Conservation (phyloP, 495 filamentous ascomycete species). For the Talaromyces nanjingensis region DNA sequence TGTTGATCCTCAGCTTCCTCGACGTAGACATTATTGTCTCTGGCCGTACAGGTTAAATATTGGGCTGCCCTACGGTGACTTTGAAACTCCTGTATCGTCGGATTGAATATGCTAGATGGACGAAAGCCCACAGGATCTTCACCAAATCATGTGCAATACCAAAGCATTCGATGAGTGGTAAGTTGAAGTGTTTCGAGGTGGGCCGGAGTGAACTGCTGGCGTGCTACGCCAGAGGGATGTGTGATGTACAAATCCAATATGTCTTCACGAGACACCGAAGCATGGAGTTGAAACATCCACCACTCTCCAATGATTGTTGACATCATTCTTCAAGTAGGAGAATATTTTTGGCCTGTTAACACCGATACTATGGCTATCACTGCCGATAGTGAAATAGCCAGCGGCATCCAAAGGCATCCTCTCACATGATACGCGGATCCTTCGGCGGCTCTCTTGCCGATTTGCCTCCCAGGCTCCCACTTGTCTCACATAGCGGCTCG, state of each 20-base stretch:
- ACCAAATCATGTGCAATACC: background rate
- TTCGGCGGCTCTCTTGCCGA: background rate
- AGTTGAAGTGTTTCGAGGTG: background rate
- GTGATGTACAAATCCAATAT: background rate
- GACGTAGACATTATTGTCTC: no score
- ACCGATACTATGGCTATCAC: background rate
- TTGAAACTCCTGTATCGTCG: no score
- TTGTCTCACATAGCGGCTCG: background rate
- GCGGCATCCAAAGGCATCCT: background rate
- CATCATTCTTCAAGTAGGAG: background rate
- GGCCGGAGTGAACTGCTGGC: background rate
- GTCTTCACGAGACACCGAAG: background rate
- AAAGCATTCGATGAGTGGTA: background rate
- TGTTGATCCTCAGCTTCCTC: no score
- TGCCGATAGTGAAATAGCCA: background rate
- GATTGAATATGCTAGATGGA: no score
- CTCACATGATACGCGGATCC: background rate
- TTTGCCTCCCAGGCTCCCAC: slow-evolving; percentile 1
- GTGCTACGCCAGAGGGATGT: background rate
- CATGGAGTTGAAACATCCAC: background rate
- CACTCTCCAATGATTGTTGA: background rate
- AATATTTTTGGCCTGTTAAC: background rate
- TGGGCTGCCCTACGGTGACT: no score
- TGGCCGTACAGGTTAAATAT: no score
- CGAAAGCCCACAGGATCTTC: no score